phyloP scores from a whole-genome alignment of 2,329 filamentous ascomycete genomes.

The Pseudocercospora ulei region DNA sequence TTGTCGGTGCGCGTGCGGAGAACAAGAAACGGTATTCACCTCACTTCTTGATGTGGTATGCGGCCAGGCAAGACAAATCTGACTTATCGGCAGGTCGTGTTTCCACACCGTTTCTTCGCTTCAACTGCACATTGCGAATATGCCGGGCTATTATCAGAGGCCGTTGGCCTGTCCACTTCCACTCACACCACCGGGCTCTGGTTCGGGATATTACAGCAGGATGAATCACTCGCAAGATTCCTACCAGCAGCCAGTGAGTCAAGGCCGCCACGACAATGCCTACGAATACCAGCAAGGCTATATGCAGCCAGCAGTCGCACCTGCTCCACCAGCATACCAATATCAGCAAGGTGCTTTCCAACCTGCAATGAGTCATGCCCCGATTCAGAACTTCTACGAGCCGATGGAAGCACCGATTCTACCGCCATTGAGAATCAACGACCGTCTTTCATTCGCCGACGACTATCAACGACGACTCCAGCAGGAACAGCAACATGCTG shows the following conservation, averaged over 20 bases:
- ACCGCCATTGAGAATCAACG: constrained; percentile 41
- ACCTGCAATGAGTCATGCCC: constrained; percentile 29
- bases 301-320: constrained; percentile 34
- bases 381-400: constrained; percentile 39
- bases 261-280: constrained; percentile 38
- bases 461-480: constrained; percentile 35
- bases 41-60: constrained; percentile 5
- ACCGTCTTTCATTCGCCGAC: constrained; percentile 35
- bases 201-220: constrained; percentile 36
- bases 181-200: constrained; percentile 44
- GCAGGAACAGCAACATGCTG: constrained; percentile 34
- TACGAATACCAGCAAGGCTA: constrained; percentile 42
- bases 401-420: constrained; percentile 39
- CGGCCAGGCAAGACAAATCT: constrained; percentile 14
- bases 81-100: constrained; percentile 30
- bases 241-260: constrained; percentile 35
- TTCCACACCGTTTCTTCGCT: constrained; percentile 38
- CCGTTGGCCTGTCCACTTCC: constrained; percentile 37
- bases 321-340: constrained; percentile 29
- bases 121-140: constrained; percentile 35
- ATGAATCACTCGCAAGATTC: constrained; percentile 42
- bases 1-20: constrained; percentile 22
- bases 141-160: constrained; percentile 45
- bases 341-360: constrained; percentile 30
- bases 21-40: constrained; percentile 23